Evolutionary conservation across 176 grass and related monocot species (phyloP).

Genomic region (Juncus inflexus): DNA sequence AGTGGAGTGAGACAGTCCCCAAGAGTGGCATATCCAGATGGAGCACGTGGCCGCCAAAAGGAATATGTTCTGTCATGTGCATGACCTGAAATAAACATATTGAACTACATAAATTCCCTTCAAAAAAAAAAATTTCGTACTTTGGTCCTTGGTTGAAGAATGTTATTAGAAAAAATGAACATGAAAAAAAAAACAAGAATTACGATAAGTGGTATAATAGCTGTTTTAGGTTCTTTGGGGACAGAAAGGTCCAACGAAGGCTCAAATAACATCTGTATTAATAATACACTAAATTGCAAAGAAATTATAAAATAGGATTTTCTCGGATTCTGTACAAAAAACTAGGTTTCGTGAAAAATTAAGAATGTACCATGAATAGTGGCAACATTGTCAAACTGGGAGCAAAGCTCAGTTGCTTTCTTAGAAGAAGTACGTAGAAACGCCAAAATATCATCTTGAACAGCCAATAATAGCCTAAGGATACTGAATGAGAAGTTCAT

Average conservation of each 20-base stretch:
- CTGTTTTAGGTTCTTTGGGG: too few relatives aligned
- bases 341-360: neutral
- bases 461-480: slow-evolving; percentile 79
- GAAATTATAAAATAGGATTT: too few relatives aligned
- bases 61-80: slow-evolving; percentile 60
- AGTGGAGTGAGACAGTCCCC: slow-evolving; percentile 85
- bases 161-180: too few relatives aligned
- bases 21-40: slow-evolving; percentile 96
- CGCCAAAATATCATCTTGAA: slow-evolving; percentile 94
- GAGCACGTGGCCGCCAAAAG: slow-evolving; percentile 89
- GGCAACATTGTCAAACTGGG: slow-evolving; percentile 83
- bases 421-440: slow-evolving; percentile 85
- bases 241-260: too few relatives aligned
- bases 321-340: too few relatives aligned
- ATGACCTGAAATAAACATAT: slow-evolving; percentile 44
- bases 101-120: too few relatives aligned
- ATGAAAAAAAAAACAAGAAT: too few relatives aligned
- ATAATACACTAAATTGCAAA: too few relatives aligned
- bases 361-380: slow-evolving; percentile 51
- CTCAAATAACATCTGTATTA: too few relatives aligned
- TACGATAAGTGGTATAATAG: too few relatives aligned
- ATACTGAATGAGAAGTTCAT: slow-evolving; percentile 99
- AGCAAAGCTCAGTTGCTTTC: slow-evolving; percentile 66
- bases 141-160: too few relatives aligned
- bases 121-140: too few relatives aligned